Percentiles rank a stretch among this genome's conserved stretches.
These are phyloP conservation scores for Kazachstania viticola DNA, from an alignment of 805 yeast genomes.

Conservation along the genomic window DNA sequence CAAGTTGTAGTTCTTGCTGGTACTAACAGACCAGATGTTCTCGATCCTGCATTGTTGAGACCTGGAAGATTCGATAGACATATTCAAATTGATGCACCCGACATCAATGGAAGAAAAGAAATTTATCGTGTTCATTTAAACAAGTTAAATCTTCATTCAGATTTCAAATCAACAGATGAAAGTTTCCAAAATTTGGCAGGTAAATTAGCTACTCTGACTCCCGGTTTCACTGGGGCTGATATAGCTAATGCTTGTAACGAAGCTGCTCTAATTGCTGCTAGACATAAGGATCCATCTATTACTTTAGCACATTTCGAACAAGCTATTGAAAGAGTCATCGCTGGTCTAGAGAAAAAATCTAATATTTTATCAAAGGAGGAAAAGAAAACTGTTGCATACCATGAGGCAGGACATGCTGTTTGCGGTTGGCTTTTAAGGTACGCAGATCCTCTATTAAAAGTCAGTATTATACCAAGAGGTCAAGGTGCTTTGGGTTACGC, in stretches of 20 bases:
- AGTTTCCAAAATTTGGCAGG: conserved; percentile 59
- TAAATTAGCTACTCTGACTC: conserved; percentile 80
- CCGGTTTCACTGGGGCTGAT: conserved; percentile 94
- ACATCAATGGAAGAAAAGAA: conserved; percentile 77
- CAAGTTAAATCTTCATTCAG: conserved; percentile 24
- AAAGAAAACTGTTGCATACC: conserved; percentile 79
- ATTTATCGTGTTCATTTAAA: conserved; percentile 72
- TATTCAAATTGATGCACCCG: conserved; percentile 76
- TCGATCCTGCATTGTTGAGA: conserved; percentile 81
- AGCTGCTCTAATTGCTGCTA: conserved; percentile 88
- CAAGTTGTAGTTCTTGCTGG: conserved; percentile 93
- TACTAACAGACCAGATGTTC: conserved; percentile 84
- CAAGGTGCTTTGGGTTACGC: conserved; percentile 95
- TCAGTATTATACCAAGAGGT: conserved; percentile 90
- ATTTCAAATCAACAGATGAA: conserved; percentile 33
- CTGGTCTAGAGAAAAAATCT: conserved; percentile 84
- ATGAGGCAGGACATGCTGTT: conserved; percentile 94
- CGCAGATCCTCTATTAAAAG: conserved; percentile 88
- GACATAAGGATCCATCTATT: conserved; percentile 53
- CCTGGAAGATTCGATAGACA: conserved; percentile 95
- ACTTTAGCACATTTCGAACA: conserved; percentile 69
- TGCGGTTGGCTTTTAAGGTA: conserved; percentile 85
- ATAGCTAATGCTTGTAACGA: conserved; percentile 92
- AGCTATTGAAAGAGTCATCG: conserved; percentile 89
- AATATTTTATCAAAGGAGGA: conserved; percentile 70